Evolutionary conservation across 805 yeast species (phyloP), one percentile per base, ranked within the genome.

Genomic region (Pichia deserticola): DNA sequence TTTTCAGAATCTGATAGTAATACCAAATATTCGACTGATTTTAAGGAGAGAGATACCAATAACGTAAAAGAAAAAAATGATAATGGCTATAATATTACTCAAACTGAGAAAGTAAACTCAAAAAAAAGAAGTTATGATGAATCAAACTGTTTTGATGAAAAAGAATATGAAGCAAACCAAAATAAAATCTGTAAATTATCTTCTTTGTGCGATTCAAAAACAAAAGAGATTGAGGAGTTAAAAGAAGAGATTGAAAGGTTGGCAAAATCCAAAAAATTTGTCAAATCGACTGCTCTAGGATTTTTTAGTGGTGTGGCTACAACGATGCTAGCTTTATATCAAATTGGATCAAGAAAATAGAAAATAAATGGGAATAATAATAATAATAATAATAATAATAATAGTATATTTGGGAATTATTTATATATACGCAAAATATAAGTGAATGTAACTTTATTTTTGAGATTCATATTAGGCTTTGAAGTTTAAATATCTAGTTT

Each of bases 291-390:
- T 9, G n/a, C 27, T 13, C 3, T 35, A 15, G 62, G 63, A 29
- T 36, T 54, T 15, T 57, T 55, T 3, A 8, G 60, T 32, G 65
- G 65, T 3, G 49, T 60, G 5, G 53, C 50, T 3, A 36, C 51
- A 15, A 60, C 60, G 7, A 49, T 59, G 48, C 54, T 58, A 12
- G 58, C 63, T 5, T 58, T 65, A 42, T 58, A 63, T 55, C 60
- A 58, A 5, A 43, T 57, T 27, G 63, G 62, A 8, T 54, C 54
- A 50, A 42, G 20, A 20, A 20, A 20, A 20, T 20, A 20, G 20
- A 20, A 20, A 20, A 20, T 20, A 20, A 20, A 20, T 20, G 20
- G 20, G 20, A 20, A 20, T 20, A 20, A 20, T 20, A 20, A 20
- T 20, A 20, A 20, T 3, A 20, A 20, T 20, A 20, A 20, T 20